Evolutionary conservation across 1,284 basidiomycete species (phyloP).

Genomic region (Irpex sp.): DNA sequence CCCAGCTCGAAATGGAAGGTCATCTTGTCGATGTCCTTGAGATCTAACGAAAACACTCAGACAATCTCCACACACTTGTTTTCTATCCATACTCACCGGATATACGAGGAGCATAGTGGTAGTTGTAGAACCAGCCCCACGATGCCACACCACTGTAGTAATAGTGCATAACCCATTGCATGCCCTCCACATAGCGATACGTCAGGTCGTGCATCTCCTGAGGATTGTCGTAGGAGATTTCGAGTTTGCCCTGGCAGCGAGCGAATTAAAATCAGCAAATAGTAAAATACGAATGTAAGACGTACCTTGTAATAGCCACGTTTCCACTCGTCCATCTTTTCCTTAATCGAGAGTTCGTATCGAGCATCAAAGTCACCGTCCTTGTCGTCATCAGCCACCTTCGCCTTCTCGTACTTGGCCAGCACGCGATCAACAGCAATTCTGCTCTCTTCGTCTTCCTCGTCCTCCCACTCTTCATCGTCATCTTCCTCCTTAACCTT

Average conservation of each 20-base stretch:
- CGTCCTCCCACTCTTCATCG: conserved; percentile 38
- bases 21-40: conserved; percentile 75
- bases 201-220: conserved; percentile 64
- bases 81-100: conserved; percentile 53
- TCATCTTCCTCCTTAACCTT: conserved; percentile 25
- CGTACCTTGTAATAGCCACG: conserved; percentile 80
- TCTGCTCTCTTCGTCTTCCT: conserved; percentile 41
- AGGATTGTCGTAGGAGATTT: conserved; percentile 69
- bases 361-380: conserved; percentile 73
- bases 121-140: conserved; percentile 99
- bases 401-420: conserved; percentile 84
- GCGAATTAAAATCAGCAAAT: neutral
- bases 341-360: conserved; percentile 66
- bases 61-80: neutral
- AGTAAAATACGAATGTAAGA: neutral
- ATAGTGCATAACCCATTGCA: conserved; percentile 99
- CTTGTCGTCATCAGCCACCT: conserved; percentile 62
- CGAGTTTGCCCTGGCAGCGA: conserved; percentile 65
- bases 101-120: conserved; percentile 94
- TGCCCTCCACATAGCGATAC: conserved; percentile 86
- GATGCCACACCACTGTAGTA: conserved; percentile 96
- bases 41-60: conserved; percentile 41
- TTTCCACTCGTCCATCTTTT: conserved; percentile 94
- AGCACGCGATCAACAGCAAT: conserved; percentile 82
- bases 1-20: conserved; percentile 84